phyloP scores from a whole-genome alignment of 179 eudicot species.

The Beta corolliflora region DNA sequence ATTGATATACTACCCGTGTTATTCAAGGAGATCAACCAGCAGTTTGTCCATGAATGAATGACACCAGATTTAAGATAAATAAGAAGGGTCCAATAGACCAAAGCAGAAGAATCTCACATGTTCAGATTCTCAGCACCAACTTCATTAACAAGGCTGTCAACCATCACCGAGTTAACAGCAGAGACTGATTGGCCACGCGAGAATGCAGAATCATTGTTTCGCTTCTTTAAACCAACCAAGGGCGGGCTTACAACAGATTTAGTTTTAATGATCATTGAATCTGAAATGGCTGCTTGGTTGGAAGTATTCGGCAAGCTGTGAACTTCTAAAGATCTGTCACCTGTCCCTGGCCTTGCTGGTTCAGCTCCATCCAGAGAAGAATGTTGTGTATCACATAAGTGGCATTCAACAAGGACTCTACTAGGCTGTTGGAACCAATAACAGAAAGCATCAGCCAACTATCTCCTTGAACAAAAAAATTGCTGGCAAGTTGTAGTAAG shows the following conservation, averaged over 20 bases:
- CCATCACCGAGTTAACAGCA: conserved; percentile 36
- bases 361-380: conserved; percentile 48
- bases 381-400: conserved; percentile 19
- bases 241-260: conserved; percentile 39
- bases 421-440: conserved; percentile 38
- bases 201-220: conserved; percentile 22
- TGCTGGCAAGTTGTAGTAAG: neutral
- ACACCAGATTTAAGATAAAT: too few relatives aligned
- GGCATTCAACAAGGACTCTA: conserved; percentile 57
- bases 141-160: conserved; percentile 50
- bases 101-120: conserved; percentile 20
- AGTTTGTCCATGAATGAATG: too few relatives aligned
- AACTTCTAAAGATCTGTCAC: conserved; percentile 39
- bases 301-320: conserved; percentile 39
- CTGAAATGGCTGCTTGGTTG: conserved; percentile 34
- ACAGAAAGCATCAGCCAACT: conserved; percentile 25
- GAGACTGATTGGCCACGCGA: conserved; percentile 36
- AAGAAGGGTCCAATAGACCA: too few relatives aligned
- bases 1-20: too few relatives aligned
- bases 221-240: conserved; percentile 34
- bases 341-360: conserved; percentile 27
- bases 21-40: too few relatives aligned
- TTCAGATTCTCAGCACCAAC: conserved; percentile 51
- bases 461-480: neutral
- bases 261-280: conserved; percentile 34